A percentile compares a stretch with the other conserved stretches of the same genome.
phyloP scores from a whole-genome alignment of 148 eudicot species.

The Fagopyrum tataricum region DNA sequence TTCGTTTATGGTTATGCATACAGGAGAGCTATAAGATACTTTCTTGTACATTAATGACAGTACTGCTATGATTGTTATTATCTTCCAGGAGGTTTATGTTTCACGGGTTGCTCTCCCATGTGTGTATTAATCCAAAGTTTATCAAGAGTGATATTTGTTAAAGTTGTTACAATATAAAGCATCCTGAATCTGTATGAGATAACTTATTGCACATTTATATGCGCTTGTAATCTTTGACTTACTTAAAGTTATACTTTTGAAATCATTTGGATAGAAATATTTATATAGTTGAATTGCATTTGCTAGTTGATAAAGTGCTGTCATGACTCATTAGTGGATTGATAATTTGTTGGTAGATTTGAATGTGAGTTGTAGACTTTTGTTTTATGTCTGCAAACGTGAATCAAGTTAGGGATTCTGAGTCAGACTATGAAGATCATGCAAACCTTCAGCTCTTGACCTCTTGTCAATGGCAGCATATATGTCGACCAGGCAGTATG shows the following conservation, averaged over 20 bases:
- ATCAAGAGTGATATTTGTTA: neutral
- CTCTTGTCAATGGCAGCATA: too few relatives aligned
- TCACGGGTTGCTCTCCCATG: slow-evolving; percentile 1
- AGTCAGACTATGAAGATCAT: too few relatives aligned
- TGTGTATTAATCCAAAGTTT: neutral
- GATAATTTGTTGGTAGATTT: too few relatives aligned
- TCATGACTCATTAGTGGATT: too few relatives aligned
- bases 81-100: slow-evolving; percentile 1
- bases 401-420: too few relatives aligned
- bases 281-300: too few relatives aligned
- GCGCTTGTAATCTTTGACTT: neutral
- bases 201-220: neutral
- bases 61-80: neutral
- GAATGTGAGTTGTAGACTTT: too few relatives aligned
- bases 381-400: too few relatives aligned
- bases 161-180: neutral
- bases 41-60: slow-evolving; percentile 9
- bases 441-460: too few relatives aligned
- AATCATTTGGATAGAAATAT: too few relatives aligned
- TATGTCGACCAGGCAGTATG: too few relatives aligned
- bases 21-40: slow-evolving; percentile 8
- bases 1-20: slow-evolving; percentile 8
- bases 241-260: neutral
- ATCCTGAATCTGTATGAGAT: neutral
- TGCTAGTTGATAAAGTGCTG: too few relatives aligned